Percentiles rank a stretch among this genome's conserved stretches.
phyloP scores from a whole-genome alignment of 441 rosid species.

The Cnidoscolus chayamansa region DNA sequence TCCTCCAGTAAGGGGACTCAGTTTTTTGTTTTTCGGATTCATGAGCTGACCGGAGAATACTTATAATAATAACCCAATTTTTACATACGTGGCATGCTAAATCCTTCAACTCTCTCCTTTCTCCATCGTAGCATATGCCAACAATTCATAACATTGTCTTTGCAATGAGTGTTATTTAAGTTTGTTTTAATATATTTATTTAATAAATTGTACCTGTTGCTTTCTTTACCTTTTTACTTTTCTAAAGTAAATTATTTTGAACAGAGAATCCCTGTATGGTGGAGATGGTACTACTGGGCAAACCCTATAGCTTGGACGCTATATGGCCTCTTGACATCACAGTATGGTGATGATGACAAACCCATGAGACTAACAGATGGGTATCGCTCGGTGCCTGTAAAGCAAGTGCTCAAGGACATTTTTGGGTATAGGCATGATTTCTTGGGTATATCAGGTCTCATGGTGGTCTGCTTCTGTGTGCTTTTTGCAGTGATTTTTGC shows the following conservation, averaged over 20 bases:
- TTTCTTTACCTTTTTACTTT: neutral
- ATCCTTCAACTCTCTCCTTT: too few species aligned
- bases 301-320: constrained; percentile 92
- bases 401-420: constrained; percentile 42
- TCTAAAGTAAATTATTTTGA: neutral
- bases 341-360: constrained; percentile 58
- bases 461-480: constrained; percentile 70
- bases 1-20: too few species aligned
- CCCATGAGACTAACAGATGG: constrained; percentile 64
- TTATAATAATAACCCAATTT: too few species aligned
- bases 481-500: constrained; percentile 76
- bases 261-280: constrained; percentile 96
- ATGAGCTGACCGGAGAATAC: too few species aligned
- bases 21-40: too few species aligned
- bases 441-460: constrained; percentile 60
- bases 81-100: too few species aligned
- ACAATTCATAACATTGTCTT: neutral
- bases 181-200: neutral
- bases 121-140: too few species aligned
- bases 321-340: constrained; percentile 81
- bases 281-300: constrained; percentile 99
- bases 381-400: constrained; percentile 41
- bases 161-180: neutral
- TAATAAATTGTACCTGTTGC: too few species aligned
- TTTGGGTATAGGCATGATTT: constrained; percentile 80